Percentiles rank a stretch among this genome's conserved stretches.
Conservation (phyloP, 495 filamentous ascomycete genomes). For the Tuber calosporum region DNA sequence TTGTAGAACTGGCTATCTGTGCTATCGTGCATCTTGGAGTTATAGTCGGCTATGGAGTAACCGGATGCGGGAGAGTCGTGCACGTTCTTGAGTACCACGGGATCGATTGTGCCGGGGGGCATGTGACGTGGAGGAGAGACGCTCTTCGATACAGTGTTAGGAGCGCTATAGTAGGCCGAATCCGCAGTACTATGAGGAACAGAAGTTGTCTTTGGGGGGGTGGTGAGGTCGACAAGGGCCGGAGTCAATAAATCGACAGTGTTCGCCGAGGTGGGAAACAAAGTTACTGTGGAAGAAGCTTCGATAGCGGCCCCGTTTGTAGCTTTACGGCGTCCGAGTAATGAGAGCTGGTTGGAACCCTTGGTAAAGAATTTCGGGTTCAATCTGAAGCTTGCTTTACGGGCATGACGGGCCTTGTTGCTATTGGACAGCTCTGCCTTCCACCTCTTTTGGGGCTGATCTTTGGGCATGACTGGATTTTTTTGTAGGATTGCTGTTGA, state of each 20-base stretch:
- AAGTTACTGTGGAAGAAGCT: constrained; percentile 31
- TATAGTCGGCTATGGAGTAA: constrained; percentile 36
- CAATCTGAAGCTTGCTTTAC: constrained; percentile 31
- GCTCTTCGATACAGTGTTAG: constrained; percentile 21
- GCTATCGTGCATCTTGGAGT: constrained; percentile 27
- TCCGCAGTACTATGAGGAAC: constrained; percentile 33
- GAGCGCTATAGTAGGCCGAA: constrained; percentile 30
- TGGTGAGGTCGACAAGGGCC: constrained; percentile 23
- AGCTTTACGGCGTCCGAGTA: constrained; percentile 30
- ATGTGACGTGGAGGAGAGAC: constrained; percentile 30
- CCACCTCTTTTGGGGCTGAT: constrained; percentile 34
- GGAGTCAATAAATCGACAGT: constrained; percentile 34
- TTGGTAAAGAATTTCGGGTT: constrained; percentile 26
- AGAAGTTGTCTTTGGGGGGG: constrained; percentile 29
- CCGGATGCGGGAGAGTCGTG: constrained; percentile 17
- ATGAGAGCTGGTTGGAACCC: constrained; percentile 25
- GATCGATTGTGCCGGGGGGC: constrained; percentile 8
- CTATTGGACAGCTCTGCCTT: constrained; percentile 33
- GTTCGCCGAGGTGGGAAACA: constrained; percentile 32
- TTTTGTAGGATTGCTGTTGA: constrained; percentile 14
- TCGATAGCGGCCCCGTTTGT: constrained; percentile 31
- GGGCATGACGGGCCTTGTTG: constrained; percentile 26
- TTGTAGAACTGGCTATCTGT: constrained; percentile 33
- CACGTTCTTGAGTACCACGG: constrained; percentile 8
- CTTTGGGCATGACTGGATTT: constrained; percentile 30